phyloP scores from a whole-genome alignment of 768 basidiomycete species.

The Kwoniella sp. region DNA sequence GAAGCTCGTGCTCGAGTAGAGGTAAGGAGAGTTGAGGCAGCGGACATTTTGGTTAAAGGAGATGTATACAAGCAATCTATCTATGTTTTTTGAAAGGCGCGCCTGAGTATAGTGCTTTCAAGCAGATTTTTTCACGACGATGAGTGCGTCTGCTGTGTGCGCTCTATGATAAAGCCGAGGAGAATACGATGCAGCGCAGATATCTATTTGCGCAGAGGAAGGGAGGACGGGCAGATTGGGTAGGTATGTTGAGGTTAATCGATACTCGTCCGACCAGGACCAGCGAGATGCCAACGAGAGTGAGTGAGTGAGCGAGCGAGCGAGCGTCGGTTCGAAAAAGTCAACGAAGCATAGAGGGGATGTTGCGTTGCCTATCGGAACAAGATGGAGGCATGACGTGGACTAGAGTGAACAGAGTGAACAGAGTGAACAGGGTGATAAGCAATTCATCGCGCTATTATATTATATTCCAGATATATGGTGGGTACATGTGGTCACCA shows the following conservation, averaged over 20 bases:
- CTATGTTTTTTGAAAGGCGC: neutral
- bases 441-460: too few relatives aligned
- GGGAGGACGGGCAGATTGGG: too few relatives aligned
- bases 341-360: constrained; percentile 3
- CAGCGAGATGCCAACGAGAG: neutral
- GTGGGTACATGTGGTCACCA: neutral
- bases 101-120: too few relatives aligned
- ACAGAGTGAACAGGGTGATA: too few relatives aligned
- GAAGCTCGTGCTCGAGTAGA: constrained; percentile 10
- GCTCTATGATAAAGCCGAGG: too few relatives aligned
- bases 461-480: neutral
- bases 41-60: neutral
- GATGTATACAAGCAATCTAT: too few relatives aligned
- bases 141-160: too few relatives aligned
- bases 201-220: too few relatives aligned
- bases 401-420: too few relatives aligned
- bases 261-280: neutral
- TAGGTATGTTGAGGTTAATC: neutral
- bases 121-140: too few relatives aligned
- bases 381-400: neutral
- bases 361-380: neutral
- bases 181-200: too few relatives aligned
- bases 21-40: neutral
- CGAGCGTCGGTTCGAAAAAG: constrained; percentile 20
- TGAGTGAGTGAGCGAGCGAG: too few relatives aligned